phyloP scores from a whole-genome alignment of 208 protist genomes.

The Wallacemonas collosoma region DNA sequence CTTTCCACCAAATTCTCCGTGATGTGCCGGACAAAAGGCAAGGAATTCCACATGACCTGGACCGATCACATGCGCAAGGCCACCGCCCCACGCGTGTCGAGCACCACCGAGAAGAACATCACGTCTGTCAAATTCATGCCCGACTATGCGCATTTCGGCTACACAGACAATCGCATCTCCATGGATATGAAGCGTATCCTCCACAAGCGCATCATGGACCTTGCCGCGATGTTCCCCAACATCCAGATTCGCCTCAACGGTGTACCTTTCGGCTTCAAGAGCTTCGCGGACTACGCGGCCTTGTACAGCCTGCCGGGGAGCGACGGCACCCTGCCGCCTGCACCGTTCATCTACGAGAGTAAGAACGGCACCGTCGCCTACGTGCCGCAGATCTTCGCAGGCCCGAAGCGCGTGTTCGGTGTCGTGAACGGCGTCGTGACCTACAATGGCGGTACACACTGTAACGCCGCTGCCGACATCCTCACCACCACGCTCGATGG shows the following conservation, averaged over 20 bases:
- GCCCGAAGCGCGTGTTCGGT: conserved; percentile 94
- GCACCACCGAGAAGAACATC: conserved; percentile 74
- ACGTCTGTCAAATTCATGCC: conserved; percentile 90
- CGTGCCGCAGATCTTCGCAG: conserved; percentile 87
- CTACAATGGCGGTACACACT: conserved; percentile 98
- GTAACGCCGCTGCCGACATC: conserved; percentile 94
- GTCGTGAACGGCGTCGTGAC: conserved; percentile 99
- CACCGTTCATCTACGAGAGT: conserved; percentile 79
- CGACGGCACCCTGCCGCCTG: conserved; percentile 50
- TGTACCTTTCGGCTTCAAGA: conserved; percentile 89
- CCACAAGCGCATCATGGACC: conserved; percentile 92
- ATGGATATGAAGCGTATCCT: conserved; percentile 88
- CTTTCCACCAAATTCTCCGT: conserved; percentile 98
- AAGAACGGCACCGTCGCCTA: conserved; percentile 70
- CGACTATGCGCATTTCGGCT: conserved; percentile 88
- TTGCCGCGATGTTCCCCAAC: conserved; percentile 90
- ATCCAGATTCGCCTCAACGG: conserved; percentile 97
- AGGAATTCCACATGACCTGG: conserved; percentile 95
- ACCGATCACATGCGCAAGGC: conserved; percentile 97
- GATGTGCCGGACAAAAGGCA: conserved; percentile 83
- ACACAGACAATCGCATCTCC: conserved; percentile 66
- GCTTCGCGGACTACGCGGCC: conserved; percentile 97
- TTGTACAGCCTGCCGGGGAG: conserved; percentile 68
- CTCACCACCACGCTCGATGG: conserved; percentile 71
- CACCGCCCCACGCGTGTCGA: conserved; percentile 88